Evolutionary conservation across 202 grass and related monocot genomes (phyloP).

Genomic region (Musa balbisiana): DNA sequence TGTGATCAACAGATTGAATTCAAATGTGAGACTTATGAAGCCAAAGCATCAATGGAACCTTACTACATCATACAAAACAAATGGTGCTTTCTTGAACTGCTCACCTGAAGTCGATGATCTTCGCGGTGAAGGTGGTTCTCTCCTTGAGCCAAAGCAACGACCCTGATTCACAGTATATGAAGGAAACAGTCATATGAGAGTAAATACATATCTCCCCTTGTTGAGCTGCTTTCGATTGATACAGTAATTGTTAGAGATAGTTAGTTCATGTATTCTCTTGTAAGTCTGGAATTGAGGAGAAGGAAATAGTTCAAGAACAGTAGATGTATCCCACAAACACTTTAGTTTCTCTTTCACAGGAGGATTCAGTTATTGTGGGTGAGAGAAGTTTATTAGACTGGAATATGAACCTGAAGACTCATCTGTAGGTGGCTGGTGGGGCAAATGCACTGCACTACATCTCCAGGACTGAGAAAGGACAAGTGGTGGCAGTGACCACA

Average conservation of each 20-base stretch:
- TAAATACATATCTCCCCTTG: no score
- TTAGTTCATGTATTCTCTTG: no score
- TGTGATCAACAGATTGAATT: slow-evolving; percentile 22
- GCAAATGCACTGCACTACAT: slow-evolving; percentile 57
- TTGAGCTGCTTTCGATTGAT: no score
- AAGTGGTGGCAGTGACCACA: slow-evolving; percentile 97
- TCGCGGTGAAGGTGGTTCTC: slow-evolving; percentile 42
- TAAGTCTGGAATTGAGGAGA: no score
- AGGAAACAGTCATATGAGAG: not conserved
- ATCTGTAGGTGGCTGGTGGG: slow-evolving; percentile 38
- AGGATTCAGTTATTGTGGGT: not conserved
- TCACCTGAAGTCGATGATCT: slow-evolving; percentile 46
- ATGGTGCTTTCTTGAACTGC: slow-evolving; percentile 39
- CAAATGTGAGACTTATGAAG: slow-evolving; percentile 3
- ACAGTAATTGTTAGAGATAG: not conserved
- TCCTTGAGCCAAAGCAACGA: slow-evolving; percentile 69
- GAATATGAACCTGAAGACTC: slow-evolving; percentile 43
- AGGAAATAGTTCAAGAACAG: not conserved
- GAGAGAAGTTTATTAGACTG: not conserved
- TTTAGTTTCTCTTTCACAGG: no score
- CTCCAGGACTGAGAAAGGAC: slow-evolving; percentile 56
- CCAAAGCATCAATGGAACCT: not conserved
- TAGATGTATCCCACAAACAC: not conserved
- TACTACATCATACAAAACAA: slow-evolving; percentile 81
- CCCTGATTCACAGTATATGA: slow-evolving; percentile 29